phyloP scores from a whole-genome alignment of 2,329 filamentous ascomycete species.

The Fusarium napiforme region DNA sequence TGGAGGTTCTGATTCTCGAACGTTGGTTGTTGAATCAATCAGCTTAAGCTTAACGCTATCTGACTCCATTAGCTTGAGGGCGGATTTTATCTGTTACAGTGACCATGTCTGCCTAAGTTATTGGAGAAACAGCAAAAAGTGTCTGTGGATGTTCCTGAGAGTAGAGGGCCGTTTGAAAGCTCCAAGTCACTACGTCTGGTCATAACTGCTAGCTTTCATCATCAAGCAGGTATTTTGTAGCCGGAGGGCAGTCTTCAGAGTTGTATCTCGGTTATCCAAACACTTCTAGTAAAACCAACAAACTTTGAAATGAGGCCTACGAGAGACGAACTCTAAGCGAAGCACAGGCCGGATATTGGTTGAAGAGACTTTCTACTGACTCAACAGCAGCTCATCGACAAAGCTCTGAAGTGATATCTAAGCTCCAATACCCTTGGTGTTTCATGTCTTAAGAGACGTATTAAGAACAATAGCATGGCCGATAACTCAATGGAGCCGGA shows the following conservation, averaged over 20 bases:
- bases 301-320: neutral
- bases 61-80: neutral
- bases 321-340: neutral
- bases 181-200: neutral
- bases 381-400: constrained; percentile 1
- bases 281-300: neutral
- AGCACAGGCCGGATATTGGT: constrained; percentile 11
- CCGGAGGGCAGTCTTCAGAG: neutral
- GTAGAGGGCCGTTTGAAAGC: neutral
- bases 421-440: constrained; percentile 17
- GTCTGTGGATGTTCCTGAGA: neutral
- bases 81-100: neutral
- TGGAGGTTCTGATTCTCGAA: neutral
- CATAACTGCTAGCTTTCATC: neutral
- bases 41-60: neutral
- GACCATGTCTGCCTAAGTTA: neutral
- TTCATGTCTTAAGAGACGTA: constrained; percentile 24
- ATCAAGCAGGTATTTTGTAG: neutral
- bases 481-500: constrained; percentile 28
- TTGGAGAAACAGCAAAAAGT: neutral
- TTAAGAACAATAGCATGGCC: constrained; percentile 35
- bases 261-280: neutral
- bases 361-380: constrained; percentile 2
- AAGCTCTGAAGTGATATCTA: neutral
- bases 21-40: neutral